Evolutionary conservation across 768 basidiomycete species (phyloP), one percentile per base, ranked within the genome.

Genomic region (Agaricus subrufescens): DNA sequence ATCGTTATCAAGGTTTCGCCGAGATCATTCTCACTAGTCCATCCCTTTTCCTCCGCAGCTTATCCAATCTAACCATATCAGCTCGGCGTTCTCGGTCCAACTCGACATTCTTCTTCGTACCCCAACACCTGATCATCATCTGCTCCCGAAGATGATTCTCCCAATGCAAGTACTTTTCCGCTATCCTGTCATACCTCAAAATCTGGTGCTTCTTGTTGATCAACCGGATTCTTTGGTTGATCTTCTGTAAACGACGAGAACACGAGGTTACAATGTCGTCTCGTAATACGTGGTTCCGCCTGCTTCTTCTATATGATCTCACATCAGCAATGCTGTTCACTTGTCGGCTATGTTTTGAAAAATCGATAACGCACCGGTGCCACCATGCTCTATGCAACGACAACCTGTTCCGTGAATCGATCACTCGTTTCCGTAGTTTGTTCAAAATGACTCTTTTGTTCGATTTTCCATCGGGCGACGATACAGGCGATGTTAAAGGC

Each of bases 181-280:
- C 53, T 19, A 54, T 48, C 38, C 53, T 38, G 45, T 54, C 53
- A 29, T 54, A 54, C 38, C 46, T 46, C 46, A 54, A 27, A 27
- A 54, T 54, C 53, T 54, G 46, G 26, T 54, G 53, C 53, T 54
- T 54, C 53, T 48, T 54, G 2, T 45, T 54, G 27, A 54, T 47
- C 3, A 29, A 25, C 27, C 19, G n/a, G 34, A 54, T 54, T 10
- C 46, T 26, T 46, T 54, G 53, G 26, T 54, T 48, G 25, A 54
- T 54, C 26, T 46, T 30, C 46, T 54, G 53, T 45, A 54, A 42
- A 23, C 53, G 46, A n/a, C 46, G 34, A 9, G 53, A 47, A 48
- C 45, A 54, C 46, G 53, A 54, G 38, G 46, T 19, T 9, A 46
- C 7, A 19, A 54, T 54, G 34, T 54, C 46, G 4, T 54, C 53